Base-by-base conservation (phyloP, 768 basidiomycete species). In the Leccinum rimulosum region DNA sequence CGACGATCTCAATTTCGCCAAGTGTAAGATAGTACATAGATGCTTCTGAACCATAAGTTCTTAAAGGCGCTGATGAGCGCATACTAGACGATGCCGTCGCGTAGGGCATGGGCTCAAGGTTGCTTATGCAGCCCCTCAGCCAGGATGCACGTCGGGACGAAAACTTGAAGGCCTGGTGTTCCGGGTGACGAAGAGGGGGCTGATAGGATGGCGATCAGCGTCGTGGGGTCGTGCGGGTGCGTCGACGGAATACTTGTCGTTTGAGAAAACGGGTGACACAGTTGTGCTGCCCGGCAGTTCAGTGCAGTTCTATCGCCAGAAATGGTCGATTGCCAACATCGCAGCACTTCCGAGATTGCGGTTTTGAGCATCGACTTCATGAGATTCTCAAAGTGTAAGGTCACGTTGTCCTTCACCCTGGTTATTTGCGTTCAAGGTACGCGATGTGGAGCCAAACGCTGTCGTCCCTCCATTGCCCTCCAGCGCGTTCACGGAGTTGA, bases 141-240 rank as follows among this genome's bases (percentile, higher is more conserved):
- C 83, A 80, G 48, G 84, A 79, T 22, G 82, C 71, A 58, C 84
- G 82, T 33, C 85, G n/a, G 84, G 76, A 58, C 83, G 84, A 57
- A 9, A 30, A 30, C 30, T 30, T 30, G 79, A 80, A 33, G 83
- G 79, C 59, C 82, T 82, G 48, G 84, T 88, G 74, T 93, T 95
- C 95, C 95, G 98, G 6, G 96, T 98, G 33, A 98, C 93, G 74
- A 99, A 99, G 57, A 99, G n/a, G n/a, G 95, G 94, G 74, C 72
- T 73, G 12, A 40, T 40, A 51, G 11, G 30, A 49, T 31, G 36
- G 17, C 36, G 7, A 38, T 67, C 50, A 61, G 62, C 22, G 40
- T 51, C 54, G 7, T 4, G 22, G 33, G 66, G n/a, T n/a, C n/a
- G n/a, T n/a, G n/a, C n/a, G n/a, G n/a, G n/a, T n/a, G 33, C 19